Evolutionary conservation across 768 basidiomycete genomes (phyloP), one percentile per base, ranked within the genome.

Genomic region (Solioccasus polychromus): DNA sequence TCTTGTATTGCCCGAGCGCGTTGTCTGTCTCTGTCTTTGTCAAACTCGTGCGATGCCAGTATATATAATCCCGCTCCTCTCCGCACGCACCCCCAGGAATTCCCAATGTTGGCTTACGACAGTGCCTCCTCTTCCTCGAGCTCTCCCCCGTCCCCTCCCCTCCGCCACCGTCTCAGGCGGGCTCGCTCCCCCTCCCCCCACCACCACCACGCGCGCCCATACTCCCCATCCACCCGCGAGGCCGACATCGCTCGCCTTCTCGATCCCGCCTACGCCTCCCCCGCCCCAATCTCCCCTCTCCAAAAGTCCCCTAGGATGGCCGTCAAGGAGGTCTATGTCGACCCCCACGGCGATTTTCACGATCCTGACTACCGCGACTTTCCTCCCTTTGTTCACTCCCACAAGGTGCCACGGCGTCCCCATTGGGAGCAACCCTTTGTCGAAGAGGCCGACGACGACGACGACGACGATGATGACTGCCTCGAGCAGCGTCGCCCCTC

Each of bases 341-440:
- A 84, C 71, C 69, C 68, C 59, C 69, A 75, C 48, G 82, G 82
- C 39, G 76, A 80, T 62, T 68, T 82, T 20, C 82, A 84, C 57
- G 82, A 84, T 62, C 82, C 82, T 19, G 82, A 84, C 58, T 84
- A 75, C 64, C 72, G 81, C 50, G 73, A 82, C 65, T 84, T 84
- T 48, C 82, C 82, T 23, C 57, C 71, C 28, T 57, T 70, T 37
- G 42, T 41, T 14, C 46, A 56, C 32, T 20, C 52, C 9, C 52
- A 55, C 34, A 23, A 43, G 42, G 50, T 58, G 17, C 39, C 59
- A 12, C 54, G 60, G 25, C 62, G 67, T 1, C 62, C 71, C 0
- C 57, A 50, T 1, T 73, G 70, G 70, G 73, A 72, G 37, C 55
- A 60, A 19, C 55, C 52, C 4, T 57, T 62, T n/a, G n/a, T n/a